phyloP scores from a whole-genome alignment of 768 basidiomycete genomes.

The Psilocybe sp. region DNA sequence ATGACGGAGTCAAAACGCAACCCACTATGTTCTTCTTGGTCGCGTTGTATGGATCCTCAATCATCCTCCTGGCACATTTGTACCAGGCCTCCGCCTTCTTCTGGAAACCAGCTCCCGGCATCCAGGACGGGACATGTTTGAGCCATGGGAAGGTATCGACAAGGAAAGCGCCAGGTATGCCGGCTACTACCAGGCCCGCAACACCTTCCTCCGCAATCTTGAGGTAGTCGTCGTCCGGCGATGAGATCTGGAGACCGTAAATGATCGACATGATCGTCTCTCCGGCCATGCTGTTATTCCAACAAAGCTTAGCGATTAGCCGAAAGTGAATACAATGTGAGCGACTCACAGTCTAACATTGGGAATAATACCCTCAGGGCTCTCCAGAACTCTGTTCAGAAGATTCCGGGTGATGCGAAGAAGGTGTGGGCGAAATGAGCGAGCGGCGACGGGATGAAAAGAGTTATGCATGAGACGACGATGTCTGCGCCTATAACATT shows the following conservation, averaged over 20 bases:
- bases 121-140: constrained; percentile 51
- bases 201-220: constrained; percentile 19
- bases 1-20: neutral
- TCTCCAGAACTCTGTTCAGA: no score
- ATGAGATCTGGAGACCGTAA: constrained; percentile 32
- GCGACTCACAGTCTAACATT: constrained; percentile 30
- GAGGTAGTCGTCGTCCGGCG: constrained; percentile 27
- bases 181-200: constrained; percentile 27
- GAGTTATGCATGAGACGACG: constrained; percentile 18
- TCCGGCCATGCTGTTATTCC: constrained; percentile 20
- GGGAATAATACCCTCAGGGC: constrained; percentile 14
- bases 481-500: constrained; percentile 10
- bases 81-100: constrained; percentile 46
- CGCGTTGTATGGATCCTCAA: constrained; percentile 32
- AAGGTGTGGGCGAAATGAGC: no score
- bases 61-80: constrained; percentile 28
- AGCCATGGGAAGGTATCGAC: constrained; percentile 40
- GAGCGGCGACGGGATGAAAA: no score
- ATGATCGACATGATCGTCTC: constrained; percentile 33
- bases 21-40: constrained; percentile 24
- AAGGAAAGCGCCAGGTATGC: constrained; percentile 39
- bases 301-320: neutral
- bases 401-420: no score
- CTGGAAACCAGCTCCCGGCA: constrained; percentile 60
- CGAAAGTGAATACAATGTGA: constrained; percentile 8